These are phyloP conservation scores for Neobulgaria alba DNA, from an alignment of 2,329 filamentous ascomycete species.

Conservation along the genomic window DNA sequence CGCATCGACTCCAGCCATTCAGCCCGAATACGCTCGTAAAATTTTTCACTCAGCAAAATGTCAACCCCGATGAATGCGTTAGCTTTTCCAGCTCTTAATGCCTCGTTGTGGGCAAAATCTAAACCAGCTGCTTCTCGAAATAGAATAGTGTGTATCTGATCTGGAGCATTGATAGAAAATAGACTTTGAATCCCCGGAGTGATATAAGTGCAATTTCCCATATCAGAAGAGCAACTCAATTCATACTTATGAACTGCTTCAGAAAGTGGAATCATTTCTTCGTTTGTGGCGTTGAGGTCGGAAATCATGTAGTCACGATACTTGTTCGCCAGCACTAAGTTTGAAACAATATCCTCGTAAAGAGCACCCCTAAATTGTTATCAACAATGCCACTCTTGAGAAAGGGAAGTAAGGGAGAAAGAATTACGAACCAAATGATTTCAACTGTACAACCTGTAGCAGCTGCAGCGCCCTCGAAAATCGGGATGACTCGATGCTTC, in stretches of 20 bases:
- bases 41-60: neutral
- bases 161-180: slow-evolving; percentile 9
- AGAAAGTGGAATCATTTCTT: slow-evolving; percentile 3
- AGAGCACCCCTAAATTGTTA: neutral
- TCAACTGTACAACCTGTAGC: neutral
- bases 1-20: neutral
- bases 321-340: slow-evolving; percentile 4
- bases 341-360: slow-evolving; percentile 9
- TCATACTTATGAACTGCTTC: slow-evolving; percentile 2
- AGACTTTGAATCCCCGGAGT: slow-evolving; percentile 7
- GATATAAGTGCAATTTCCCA: slow-evolving; percentile 9
- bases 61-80: slow-evolving; percentile 4
- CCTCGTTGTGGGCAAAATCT: slow-evolving; percentile 4
- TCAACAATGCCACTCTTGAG: neutral
- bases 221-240: slow-evolving; percentile 3
- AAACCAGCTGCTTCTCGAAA: slow-evolving; percentile 16
- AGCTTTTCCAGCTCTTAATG: slow-evolving; percentile 5
- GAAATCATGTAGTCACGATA: slow-evolving; percentile 10
- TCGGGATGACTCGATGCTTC: neutral
- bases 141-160: slow-evolving; percentile 19
- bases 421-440: neutral
- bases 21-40: neutral
- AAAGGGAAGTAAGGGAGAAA: no score
- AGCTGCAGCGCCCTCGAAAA: neutral
- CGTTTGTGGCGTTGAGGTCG: neutral